These are phyloP conservation scores for Mycena leptocephala DNA, from an alignment of 768 basidiomycete genomes.

Conservation along the genomic window DNA sequence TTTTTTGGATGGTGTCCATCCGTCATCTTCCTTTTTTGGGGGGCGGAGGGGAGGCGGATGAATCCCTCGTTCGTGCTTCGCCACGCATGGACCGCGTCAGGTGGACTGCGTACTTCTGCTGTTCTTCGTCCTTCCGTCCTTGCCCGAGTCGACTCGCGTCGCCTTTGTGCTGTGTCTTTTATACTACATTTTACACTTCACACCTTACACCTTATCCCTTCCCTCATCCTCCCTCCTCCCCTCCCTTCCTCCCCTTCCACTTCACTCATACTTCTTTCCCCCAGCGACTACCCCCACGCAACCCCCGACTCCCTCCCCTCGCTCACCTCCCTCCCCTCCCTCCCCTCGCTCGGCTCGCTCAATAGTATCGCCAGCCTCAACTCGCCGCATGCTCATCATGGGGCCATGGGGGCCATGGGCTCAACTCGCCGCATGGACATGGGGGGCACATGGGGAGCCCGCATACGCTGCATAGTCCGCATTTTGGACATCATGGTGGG, in stretches of 20 bases:
- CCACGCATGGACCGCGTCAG: too few species aligned
- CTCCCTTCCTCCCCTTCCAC: background rate
- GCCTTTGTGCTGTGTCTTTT: background rate
- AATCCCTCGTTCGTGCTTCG: too few species aligned
- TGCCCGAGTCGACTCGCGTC: too few species aligned
- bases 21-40: too few species aligned
- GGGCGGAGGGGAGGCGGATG: too few species aligned
- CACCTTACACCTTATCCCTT: background rate
- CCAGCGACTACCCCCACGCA: slow-evolving; percentile 30
- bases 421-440: slow-evolving; percentile 38
- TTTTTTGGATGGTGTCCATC: too few species aligned
- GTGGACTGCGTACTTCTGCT: too few species aligned
- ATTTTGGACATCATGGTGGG: too few species aligned
- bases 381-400: slow-evolving; percentile 49
- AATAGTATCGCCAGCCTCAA: background rate
- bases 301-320: slow-evolving; percentile 34
- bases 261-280: background rate
- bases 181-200: background rate
- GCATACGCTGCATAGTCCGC: background rate
- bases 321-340: slow-evolving; percentile 33
- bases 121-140: too few species aligned
- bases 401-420: too few species aligned
- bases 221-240: background rate
- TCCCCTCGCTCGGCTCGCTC: slow-evolving; percentile 52
- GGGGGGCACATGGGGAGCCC: background rate